Evolutionary conservation across 805 yeast genomes (phyloP), one percentile per base, ranked within the genome.

Genomic region (Schizosaccharomyces octosporus): DNA sequence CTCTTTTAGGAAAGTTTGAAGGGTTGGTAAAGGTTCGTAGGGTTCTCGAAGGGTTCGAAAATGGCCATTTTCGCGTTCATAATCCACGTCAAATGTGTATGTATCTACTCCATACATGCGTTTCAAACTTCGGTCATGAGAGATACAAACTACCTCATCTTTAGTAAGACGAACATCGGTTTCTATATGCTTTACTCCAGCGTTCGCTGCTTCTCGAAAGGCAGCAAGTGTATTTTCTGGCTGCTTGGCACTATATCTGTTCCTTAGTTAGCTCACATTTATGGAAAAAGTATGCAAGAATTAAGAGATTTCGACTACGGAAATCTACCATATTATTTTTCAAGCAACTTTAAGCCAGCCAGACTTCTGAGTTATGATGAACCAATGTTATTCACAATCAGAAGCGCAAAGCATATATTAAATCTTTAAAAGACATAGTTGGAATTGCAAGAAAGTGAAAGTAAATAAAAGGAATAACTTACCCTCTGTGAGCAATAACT

Each of bases 101-200:
- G 67, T 62, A 48, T 75, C 68, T 48, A 69, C 66, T 61, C 76
- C 72, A 71, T 78, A 81, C 45, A 75, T 73, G 61, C 84, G 73
- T 4, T 75, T 76, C 0, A 83, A 75, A 59, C 67, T 69, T 3
- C 75, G 70, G 63, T 81, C 84, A 65, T 81, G 85, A 64, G 77
- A 76, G 59, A 81, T 71, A 21, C 81, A 79, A 2, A 80, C 75
- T 4, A 72, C 72, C n/a, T 79, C 79, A 66, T 81, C 85, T 2
- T 67, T 65, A 0, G 81, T 72, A 63, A 79, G 72, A 66, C 80
- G 84, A 39, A 81, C 69, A 66, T 81, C 67, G 9, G 81, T 76
- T 67, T 80, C 84, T 24, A 80, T 72, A 29, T 75, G 73, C 59
- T 71, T 74, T 9, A 74, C 75, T 6, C 77, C 77, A 15, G 73